Evolutionary conservation across 2,329 filamentous ascomycete genomes (phyloP), one percentile per base, ranked within the genome.

Genomic region (Ophiosphaerella korrae): DNA sequence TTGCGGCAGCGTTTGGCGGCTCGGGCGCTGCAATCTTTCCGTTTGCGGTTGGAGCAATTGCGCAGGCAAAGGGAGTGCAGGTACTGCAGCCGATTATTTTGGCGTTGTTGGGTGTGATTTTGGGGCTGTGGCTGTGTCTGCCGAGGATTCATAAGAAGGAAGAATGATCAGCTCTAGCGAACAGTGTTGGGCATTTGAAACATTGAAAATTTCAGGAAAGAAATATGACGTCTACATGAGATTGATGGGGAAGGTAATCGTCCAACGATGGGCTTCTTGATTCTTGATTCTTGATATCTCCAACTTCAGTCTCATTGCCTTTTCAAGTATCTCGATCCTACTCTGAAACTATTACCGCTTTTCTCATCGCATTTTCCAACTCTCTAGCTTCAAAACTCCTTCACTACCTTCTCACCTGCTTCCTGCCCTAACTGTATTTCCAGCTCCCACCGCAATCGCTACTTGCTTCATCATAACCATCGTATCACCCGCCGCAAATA

Each of bases 1-100:
- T 95, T 62, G 87, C 88, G 0, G 85, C 88, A 1, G 89, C 90
- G 0, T 85, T 93, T 69, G 90, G 90, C 2, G 87, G 88, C 0
- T 82, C 81, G 2, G 90, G 90, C 0, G 89, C 87, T 1, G 87
- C 88, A 70, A 70, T 80, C 1, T 89, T 72, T 79, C 88, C 39
- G 78, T 91, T 79, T 49, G 82, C 82, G 0, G 84, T 89, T 0
- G 88, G 88, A 3, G 86, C 85, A 2, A 85, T 90, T 64, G 86
- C 88, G 3, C 81, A 86, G 67, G 76, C 77, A 1, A 82, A 78
- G 54, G 84, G 84, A 7, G 83, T 86, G 9, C 70, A 80, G 67
- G 82, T 85, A 1, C 63, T 87, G 61, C 83, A 85, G 71, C 84
- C 84, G 3, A 81, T 87, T 65, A 77, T 84, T 35, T 65, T 86